phyloP scores from a whole-genome alignment of 2,329 filamentous ascomycete genomes.

The Apiospora aurea region DNA sequence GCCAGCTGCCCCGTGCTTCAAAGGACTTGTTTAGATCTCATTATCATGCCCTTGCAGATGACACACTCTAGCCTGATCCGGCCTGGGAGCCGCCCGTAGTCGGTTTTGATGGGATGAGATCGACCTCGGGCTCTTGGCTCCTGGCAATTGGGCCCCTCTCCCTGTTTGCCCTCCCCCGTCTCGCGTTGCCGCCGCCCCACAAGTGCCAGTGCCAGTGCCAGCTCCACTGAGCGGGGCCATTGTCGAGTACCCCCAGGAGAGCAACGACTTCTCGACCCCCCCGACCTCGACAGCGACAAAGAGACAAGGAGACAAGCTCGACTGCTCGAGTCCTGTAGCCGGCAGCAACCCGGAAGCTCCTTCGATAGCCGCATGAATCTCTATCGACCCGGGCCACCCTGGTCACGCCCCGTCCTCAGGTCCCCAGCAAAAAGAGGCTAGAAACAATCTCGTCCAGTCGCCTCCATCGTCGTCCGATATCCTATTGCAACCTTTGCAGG shows the following conservation, averaged over 20 bases:
- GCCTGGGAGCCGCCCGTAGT: slow-evolving; percentile 8
- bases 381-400: neutral
- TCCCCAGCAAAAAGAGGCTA: neutral
- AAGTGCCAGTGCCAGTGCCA: neutral
- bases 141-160: neutral
- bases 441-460: slow-evolving; percentile 26
- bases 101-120: slow-evolving; percentile 16
- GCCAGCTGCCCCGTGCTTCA: slow-evolving; percentile 15
- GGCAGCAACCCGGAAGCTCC: neutral
- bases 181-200: slow-evolving; percentile 15
- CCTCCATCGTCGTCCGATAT: slow-evolving; percentile 26
- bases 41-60: slow-evolving; percentile 11
- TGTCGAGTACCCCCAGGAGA: neutral
- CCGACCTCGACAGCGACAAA: neutral
- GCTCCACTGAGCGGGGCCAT: neutral
- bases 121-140: neutral
- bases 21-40: neutral
- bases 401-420: neutral
- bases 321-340: neutral
- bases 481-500: slow-evolving; percentile 18
- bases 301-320: neutral
- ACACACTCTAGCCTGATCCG: slow-evolving; percentile 2
- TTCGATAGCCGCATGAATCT: slow-evolving; percentile 5
- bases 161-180: slow-evolving; percentile 9
- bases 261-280: neutral